Evolutionary conservation across 1,284 basidiomycete genomes (phyloP).

Genomic region (Pisolithus thermaeus): DNA sequence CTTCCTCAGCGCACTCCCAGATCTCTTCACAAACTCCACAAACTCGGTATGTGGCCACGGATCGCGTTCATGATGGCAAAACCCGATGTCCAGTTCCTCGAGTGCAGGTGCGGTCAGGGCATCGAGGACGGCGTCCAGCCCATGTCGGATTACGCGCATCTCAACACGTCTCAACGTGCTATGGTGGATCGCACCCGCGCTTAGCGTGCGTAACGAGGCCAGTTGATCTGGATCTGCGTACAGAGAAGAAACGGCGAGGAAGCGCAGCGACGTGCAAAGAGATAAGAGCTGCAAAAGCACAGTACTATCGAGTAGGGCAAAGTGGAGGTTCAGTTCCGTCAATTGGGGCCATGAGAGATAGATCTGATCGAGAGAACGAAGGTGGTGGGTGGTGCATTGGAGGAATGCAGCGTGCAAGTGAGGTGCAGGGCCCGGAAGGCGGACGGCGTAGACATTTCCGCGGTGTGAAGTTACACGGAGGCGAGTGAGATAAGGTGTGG

Average conservation of each 20-base stretch:
- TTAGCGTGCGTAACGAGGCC: constrained; percentile 5
- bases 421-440: constrained; percentile 14
- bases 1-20: constrained; percentile 18
- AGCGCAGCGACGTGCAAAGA: constrained; percentile 18
- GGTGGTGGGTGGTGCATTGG: constrained; percentile 16
- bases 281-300: constrained; percentile 22
- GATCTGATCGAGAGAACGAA: constrained; percentile 21
- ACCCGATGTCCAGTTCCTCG: constrained; percentile 28
- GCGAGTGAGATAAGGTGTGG: background rate
- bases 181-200: constrained; percentile 15
- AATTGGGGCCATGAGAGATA: constrained; percentile 22
- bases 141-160: constrained; percentile 24
- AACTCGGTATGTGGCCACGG: constrained; percentile 25
- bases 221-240: constrained; percentile 15
- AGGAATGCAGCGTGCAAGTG: constrained; percentile 17
- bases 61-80: constrained; percentile 24
- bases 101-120: constrained; percentile 21
- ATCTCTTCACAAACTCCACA: constrained; percentile 19
- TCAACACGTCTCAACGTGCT: constrained; percentile 19
- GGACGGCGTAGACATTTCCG: constrained; percentile 10
- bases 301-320: constrained; percentile 20
- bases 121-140: constrained; percentile 17
- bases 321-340: constrained; percentile 24
- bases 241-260: constrained; percentile 20
- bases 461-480: constrained; percentile 20